Evolutionary conservation across 345 rosid species (phyloP).

Genomic region (Excoecaria agallocha): DNA sequence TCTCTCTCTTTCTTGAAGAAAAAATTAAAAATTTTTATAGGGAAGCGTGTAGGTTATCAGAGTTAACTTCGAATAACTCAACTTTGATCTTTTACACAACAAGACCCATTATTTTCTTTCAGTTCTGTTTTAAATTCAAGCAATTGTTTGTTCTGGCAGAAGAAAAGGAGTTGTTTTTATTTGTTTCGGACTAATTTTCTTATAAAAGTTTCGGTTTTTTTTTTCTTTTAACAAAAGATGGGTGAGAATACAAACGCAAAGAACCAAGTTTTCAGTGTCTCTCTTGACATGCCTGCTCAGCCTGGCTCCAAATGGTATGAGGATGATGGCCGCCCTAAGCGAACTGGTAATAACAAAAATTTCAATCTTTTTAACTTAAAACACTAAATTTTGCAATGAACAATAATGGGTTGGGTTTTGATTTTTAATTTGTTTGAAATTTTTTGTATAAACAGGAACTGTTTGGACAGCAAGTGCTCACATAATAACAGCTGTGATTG

Average conservation of each 20-base stretch:
- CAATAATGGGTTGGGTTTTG: neutral
- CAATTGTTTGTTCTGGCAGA: neutral
- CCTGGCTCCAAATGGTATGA: slow-evolving; percentile 64
- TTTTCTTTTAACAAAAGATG: slow-evolving; percentile 15
- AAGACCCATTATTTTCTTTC: slow-evolving; percentile 5
- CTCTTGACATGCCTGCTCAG: slow-evolving; percentile 38
- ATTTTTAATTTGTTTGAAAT: neutral
- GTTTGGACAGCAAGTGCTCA: slow-evolving; percentile 77
- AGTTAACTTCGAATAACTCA: neutral
- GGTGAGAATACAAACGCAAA: slow-evolving; percentile 5
- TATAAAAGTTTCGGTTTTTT: neutral
- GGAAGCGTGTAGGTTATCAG: slow-evolving; percentile 4
- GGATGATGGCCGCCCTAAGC: slow-evolving; percentile 67
- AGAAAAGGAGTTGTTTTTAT: neutral
- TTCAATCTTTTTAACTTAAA: neutral
- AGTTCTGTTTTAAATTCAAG: neutral
- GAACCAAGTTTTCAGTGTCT: slow-evolving; percentile 17
- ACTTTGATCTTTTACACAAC: slow-evolving; percentile 2
- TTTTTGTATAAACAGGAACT: slow-evolving; percentile 39
- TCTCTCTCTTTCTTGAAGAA: slow-evolving; percentile 3
- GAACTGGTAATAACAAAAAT: slow-evolving; percentile 51
- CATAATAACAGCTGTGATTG: slow-evolving; percentile 78
- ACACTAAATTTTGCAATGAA: neutral
- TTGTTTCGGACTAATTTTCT: neutral
- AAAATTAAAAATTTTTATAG: neutral